Evolutionary conservation across 2,329 filamentous ascomycete species (phyloP), one percentile per base, ranked within the genome.

Genomic region (Nigrospora sphaerica): DNA sequence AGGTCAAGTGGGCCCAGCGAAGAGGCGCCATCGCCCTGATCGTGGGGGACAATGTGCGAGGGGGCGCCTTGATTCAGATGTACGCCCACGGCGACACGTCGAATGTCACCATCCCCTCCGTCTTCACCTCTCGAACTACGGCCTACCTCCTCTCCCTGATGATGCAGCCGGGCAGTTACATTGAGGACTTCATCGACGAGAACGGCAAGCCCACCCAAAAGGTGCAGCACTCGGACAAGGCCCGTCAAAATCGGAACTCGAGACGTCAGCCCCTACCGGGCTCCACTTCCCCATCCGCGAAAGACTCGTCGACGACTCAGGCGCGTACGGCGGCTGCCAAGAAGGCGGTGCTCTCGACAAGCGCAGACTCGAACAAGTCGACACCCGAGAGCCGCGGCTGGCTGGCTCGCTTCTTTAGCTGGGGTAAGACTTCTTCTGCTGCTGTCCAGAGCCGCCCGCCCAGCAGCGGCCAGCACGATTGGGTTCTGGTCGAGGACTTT

Each of bases 21-120:
- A 81, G 93, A 59, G 93, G 93, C 19, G 93, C 86, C 17, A 78
- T 90, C 49, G 93, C 88, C 33, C 73, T 98, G 49, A 95, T 98
- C 53, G 91, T 98, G 3, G 93, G 93, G 23, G 93, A 98, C 64
- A 87, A 96, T 63, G 85, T 88, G 48, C 86, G 88, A 50, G 92
- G 92, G 39, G 91, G 90, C 4, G 86, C 86, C 33, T 71, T 98
- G 50, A 88, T 97, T 43, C 93, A 95, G 57, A 98, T 98, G 93
- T 97, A 95, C 64, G 93, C 93, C n/a, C 83, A 88, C 58, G 93
- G 92, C 34, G 91, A 97, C 61, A 95, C 92, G 4, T 95, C 91
- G 32, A 95, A 96, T 59, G 80, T 97, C 54, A 89, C 89, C 1
- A 96, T 98, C 45, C 91, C 93, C 1, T 88, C 93, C 0, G 76